These are phyloP conservation scores for Limnomonas spitsbergensis DNA, from an alignment of 139 green algal species.

Conservation along the genomic window DNA sequence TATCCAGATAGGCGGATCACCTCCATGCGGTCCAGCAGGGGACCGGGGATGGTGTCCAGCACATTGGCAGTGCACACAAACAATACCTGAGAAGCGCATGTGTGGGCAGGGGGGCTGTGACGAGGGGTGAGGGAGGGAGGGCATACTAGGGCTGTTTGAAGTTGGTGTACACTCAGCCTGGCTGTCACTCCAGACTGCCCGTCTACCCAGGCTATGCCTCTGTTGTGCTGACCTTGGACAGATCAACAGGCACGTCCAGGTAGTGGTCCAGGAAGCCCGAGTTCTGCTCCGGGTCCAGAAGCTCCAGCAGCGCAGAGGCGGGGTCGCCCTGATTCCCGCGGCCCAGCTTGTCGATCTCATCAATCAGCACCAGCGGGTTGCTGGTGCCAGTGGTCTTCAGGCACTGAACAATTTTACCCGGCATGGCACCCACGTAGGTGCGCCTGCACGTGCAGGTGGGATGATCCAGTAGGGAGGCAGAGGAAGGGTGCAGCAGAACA, in stretches of 20 bases:
- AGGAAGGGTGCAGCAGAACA: not conserved
- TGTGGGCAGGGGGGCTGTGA: too few relatives aligned
- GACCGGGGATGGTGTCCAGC: constrained; percentile 91
- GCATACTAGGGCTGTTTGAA: too few relatives aligned
- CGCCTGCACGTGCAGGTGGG: constrained; percentile 42
- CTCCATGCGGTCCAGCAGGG: constrained; percentile 97
- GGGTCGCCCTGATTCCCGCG: constrained; percentile 74
- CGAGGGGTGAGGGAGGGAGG: too few relatives aligned
- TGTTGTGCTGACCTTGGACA: constrained; percentile 83
- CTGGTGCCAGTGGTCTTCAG: constrained; percentile 77
- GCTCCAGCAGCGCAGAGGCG: constrained; percentile 89
- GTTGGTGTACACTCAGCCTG: too few relatives aligned
- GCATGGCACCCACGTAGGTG: constrained; percentile 98
- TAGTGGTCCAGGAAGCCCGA: constrained; percentile 92
- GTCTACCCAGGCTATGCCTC: too few relatives aligned
- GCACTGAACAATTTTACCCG: constrained; percentile 97
- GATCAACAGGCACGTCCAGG: constrained; percentile 93
- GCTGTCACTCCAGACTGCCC: too few relatives aligned
- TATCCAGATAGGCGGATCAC: constrained; percentile 80
- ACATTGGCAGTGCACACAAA: constrained; percentile 72
- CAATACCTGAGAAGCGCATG: constrained; percentile 48
- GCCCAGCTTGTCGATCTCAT: constrained; percentile 58
- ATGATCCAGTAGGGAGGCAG: not conserved
- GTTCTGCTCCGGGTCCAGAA: constrained; percentile 98
- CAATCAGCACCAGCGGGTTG: constrained; percentile 90